Percentiles rank a stretch among this genome's conserved stretches.
These are phyloP conservation scores for Stereum hirsutum DNA, from an alignment of 1,284 basidiomycete species.

Conservation along the genomic window DNA sequence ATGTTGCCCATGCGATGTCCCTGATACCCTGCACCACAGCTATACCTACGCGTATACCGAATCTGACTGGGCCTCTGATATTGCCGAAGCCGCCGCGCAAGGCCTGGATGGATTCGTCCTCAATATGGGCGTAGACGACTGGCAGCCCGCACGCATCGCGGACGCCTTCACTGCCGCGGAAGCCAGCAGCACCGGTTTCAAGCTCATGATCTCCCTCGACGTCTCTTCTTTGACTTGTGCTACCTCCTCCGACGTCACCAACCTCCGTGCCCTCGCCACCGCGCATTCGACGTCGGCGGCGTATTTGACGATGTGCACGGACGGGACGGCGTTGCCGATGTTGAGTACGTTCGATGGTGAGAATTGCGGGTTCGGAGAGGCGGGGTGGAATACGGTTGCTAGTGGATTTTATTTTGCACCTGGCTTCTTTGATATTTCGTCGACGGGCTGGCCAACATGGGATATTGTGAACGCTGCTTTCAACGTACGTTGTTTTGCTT, in stretches of 20 bases:
- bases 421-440: conserved; percentile 27
- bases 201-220: conserved; percentile 51
- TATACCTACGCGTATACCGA: background rate
- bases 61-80: conserved; percentile 19
- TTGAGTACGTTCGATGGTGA: conserved; percentile 49
- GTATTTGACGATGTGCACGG: conserved; percentile 28
- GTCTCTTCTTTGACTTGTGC: conserved; percentile 36
- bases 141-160: conserved; percentile 36
- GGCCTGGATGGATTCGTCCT: conserved; percentile 35
- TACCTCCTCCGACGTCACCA: conserved; percentile 24
- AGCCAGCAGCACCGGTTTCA: conserved; percentile 24
- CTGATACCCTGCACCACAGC: background rate
- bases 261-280: conserved; percentile 31
- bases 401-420: conserved; percentile 23
- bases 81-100: conserved; percentile 25
- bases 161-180: conserved; percentile 31
- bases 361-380: conserved; percentile 35
- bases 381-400: conserved; percentile 22
- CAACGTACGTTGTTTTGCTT: conserved; percentile 19
- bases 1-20: conserved; percentile 7
- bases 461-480: conserved; percentile 26
- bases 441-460: conserved; percentile 13
- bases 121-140: conserved; percentile 36
- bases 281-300: conserved; percentile 36
- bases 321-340: conserved; percentile 19